Conservation (phyloP, 108 stramenopile species). For the Skeletonema grethae region DNA sequence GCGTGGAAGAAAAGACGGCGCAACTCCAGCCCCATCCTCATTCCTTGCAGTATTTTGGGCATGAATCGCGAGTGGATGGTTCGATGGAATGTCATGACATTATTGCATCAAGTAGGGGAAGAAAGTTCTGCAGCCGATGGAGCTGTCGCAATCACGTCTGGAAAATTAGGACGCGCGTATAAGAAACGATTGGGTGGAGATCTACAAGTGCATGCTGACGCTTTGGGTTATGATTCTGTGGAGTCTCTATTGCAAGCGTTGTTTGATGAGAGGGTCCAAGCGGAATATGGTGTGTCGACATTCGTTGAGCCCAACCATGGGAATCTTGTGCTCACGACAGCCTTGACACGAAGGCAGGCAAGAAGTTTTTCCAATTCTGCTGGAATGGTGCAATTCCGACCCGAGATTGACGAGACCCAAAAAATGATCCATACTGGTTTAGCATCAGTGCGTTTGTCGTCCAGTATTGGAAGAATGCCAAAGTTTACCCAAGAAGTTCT, state of each 20-base stretch:
- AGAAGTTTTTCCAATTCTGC: conserved; percentile 51
- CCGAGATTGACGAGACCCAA: conserved; percentile 9
- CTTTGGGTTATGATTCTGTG: conserved; percentile 58
- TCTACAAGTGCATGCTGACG: conserved; percentile 58
- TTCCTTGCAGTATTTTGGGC: conserved; percentile 78
- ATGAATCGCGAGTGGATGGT: conserved; percentile 66
- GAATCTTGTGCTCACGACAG: conserved; percentile 53
- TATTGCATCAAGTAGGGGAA: conserved; percentile 69
- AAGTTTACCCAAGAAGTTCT: conserved; percentile 43
- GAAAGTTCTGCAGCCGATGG: conserved; percentile 16
- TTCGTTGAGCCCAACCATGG: conserved; percentile 43
- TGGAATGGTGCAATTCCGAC: conserved; percentile 69
- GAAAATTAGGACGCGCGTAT: conserved; percentile 41
- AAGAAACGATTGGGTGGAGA: conserved; percentile 42
- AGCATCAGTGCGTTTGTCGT: conserved; percentile 9
- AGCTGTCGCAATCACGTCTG: conserved; percentile 18
- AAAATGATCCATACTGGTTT: conserved; percentile 43
- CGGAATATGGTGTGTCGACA: conserved; percentile 56
- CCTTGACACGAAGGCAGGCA: conserved; percentile 58
- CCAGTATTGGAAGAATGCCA: conserved; percentile 8
- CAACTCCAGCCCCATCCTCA: conserved; percentile 72
- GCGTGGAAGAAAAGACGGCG: conserved; percentile 91
- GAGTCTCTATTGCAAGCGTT: conserved; percentile 57
- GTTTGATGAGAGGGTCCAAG: conserved; percentile 63
- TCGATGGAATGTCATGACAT: conserved; percentile 69